Percentiles rank a stretch among this genome's conserved stretches.
Conservation (phyloP, 164 flowering plant genomes). For the Houttuynia cordata region DNA sequence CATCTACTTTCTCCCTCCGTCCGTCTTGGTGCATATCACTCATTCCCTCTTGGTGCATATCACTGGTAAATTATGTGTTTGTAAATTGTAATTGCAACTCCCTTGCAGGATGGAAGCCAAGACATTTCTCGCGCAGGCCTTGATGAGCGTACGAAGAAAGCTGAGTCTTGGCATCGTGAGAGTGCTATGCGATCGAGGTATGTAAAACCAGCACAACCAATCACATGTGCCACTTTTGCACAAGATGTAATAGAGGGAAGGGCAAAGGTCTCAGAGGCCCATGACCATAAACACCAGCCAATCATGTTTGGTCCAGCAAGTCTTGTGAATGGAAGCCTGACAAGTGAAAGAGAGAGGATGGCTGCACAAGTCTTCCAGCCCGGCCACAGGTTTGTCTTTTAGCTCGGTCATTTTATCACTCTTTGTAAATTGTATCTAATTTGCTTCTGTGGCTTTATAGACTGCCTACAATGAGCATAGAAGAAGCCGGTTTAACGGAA, state of each 20-base stretch:
- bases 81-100: no score
- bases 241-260: conserved; percentile 98
- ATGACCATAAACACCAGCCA: conserved; percentile 89
- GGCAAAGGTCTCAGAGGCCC: conserved; percentile 57
- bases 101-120: conserved; percentile 52
- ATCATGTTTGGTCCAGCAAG: conserved; percentile 90
- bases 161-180: conserved; percentile 82
- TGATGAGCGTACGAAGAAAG: conserved; percentile 69
- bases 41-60: no score
- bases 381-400: conserved; percentile 42
- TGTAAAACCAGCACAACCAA: conserved; percentile 73
- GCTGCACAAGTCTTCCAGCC: conserved; percentile 96
- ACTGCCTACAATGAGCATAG: conserved; percentile 98
- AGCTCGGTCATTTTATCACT: not conserved
- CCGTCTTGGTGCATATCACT: no score
- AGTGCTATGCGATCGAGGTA: conserved; percentile 52
- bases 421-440: not conserved
- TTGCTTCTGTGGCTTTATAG: conserved; percentile 22
- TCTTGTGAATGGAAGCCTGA: conserved; percentile 46
- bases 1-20: no score
- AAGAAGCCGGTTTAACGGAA: conserved; percentile 89
- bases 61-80: no score
- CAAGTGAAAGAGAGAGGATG: conserved; percentile 78
- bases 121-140: conserved; percentile 43
- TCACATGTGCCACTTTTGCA: conserved; percentile 97